Evolutionary conservation across 352 stramenopile genomes (phyloP).

Genomic region (Pythium dissimile): DNA sequence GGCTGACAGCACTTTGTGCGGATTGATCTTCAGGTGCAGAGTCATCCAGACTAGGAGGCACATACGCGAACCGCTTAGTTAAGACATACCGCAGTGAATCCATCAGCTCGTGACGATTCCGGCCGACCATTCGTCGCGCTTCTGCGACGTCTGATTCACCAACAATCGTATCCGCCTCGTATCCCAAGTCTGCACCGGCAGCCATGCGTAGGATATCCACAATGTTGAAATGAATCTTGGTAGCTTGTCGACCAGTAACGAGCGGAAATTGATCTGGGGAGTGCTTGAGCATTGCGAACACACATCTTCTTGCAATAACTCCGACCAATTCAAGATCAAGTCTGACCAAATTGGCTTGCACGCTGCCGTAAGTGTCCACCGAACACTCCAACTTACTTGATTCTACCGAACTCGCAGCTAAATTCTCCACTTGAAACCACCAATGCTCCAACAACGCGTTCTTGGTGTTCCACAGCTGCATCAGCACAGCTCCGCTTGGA

Average conservation of each 20-base stretch:
- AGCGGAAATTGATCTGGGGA: constrained; percentile 54
- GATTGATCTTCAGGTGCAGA: background rate
- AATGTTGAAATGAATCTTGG: constrained; percentile 41
- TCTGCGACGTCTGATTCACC: too few relatives aligned
- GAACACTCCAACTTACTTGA: constrained; percentile 32
- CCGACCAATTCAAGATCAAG: constrained; percentile 52
- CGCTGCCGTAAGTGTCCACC: constrained; percentile 39
- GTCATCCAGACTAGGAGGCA: constrained; percentile 1
- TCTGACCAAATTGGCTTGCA: constrained; percentile 28
- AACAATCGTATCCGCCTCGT: constrained; percentile 34
- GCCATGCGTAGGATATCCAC: constrained; percentile 53
- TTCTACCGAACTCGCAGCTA: constrained; percentile 20
- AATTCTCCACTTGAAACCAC: constrained; percentile 66
- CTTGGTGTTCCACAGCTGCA: constrained; percentile 56
- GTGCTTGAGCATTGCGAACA: constrained; percentile 61
- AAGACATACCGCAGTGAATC: constrained; percentile 42
- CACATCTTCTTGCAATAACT: constrained; percentile 48
- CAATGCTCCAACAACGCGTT: constrained; percentile 52
- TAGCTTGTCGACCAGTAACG: constrained; percentile 14
- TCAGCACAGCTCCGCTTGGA: constrained; percentile 51
- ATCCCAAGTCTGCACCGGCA: constrained; percentile 49
- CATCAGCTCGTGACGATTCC: constrained; percentile 27
- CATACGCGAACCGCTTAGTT: constrained; percentile 52
- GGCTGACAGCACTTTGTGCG: background rate
- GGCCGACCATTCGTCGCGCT: too few relatives aligned